Percentiles rank a stretch among this genome's conserved stretches.
phyloP scores from a whole-genome alignment of 176 grass and related monocot species.

The Secale cereale region DNA sequence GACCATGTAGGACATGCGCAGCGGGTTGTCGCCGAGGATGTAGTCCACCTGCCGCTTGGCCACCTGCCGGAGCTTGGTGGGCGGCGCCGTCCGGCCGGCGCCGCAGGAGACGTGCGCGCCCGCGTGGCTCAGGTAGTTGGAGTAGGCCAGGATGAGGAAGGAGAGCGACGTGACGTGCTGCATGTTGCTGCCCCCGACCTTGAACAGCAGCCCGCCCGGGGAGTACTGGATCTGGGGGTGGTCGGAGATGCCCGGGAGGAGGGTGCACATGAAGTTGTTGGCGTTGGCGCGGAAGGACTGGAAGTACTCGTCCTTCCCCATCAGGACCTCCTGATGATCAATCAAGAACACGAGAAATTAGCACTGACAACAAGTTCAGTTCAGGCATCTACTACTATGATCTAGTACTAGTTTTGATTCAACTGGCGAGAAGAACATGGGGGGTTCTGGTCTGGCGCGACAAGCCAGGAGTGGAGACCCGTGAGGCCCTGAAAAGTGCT shows the following conservation, averaged over 20 bases:
- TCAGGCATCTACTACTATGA: background rate
- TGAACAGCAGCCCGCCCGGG: constrained; percentile 61
- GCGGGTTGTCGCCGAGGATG: constrained; percentile 69
- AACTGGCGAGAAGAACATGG: background rate
- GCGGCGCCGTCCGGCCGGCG: constrained; percentile 29
- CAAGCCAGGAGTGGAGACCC: background rate
- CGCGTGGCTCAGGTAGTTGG: constrained; percentile 77
- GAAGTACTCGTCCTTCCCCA: constrained; percentile 65
- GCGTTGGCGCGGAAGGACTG: constrained; percentile 45
- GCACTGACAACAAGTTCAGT: background rate
- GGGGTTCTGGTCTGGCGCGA: background rate
- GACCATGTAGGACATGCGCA: constrained; percentile 78
- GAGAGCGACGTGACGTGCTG: constrained; percentile 82
- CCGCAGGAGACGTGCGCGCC: constrained; percentile 55
- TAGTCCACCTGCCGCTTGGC: constrained; percentile 80
- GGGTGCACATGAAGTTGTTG: constrained; percentile 50
- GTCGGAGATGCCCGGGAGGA: constrained; percentile 47
- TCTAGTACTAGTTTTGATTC: background rate
- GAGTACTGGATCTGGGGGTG: constrained; percentile 55
- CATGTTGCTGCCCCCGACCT: constrained; percentile 76
- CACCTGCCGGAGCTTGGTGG: constrained; percentile 48
- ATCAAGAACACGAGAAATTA: background rate
- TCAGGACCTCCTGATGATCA: constrained; percentile 68
- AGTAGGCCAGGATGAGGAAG: constrained; percentile 75
- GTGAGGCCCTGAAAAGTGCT: constrained; percentile 25